These are phyloP conservation scores for Digitaria exilis DNA, from an alignment of 202 grass and related monocot genomes.

Conservation along the genomic window DNA sequence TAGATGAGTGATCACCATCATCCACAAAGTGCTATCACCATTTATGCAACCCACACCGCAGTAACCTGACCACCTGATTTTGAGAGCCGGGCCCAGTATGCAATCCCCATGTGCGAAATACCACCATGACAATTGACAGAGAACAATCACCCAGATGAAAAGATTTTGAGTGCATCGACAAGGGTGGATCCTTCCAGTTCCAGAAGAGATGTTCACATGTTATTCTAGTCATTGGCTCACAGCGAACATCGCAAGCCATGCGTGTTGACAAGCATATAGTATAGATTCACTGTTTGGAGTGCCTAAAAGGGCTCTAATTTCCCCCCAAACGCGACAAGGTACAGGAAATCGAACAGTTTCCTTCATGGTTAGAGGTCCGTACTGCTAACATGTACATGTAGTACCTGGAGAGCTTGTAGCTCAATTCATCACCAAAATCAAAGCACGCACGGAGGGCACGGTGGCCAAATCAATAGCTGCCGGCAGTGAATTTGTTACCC, in stretches of 20 bases:
- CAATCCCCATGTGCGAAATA: not conserved
- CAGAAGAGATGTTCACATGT: not conserved
- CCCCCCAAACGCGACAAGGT: not conserved
- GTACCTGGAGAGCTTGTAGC: not conserved
- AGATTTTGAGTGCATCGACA: not conserved
- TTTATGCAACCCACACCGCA: not conserved
- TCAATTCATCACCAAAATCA: conserved; percentile 20
- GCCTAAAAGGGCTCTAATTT: not conserved
- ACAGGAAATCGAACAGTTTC: conserved; percentile 4
- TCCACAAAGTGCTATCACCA: not conserved
- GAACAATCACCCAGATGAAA: not conserved
- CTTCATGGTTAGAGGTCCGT: not conserved
- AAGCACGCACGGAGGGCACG: too few species aligned
- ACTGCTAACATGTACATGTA: not conserved
- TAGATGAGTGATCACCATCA: conserved; percentile 15
- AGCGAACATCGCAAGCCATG: too few species aligned
- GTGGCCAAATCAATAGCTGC: not conserved
- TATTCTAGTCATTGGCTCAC: not conserved
- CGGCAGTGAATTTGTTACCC: not conserved
- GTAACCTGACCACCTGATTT: not conserved
- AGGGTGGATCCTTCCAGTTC: too few species aligned
- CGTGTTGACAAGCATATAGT: not conserved
- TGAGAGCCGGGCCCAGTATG: not conserved
- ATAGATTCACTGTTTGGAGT: not conserved
- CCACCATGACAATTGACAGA: not conserved